Evolutionary conservation across 352 stramenopile species (phyloP).

Genomic region (Globisporangium carolinianum): DNA sequence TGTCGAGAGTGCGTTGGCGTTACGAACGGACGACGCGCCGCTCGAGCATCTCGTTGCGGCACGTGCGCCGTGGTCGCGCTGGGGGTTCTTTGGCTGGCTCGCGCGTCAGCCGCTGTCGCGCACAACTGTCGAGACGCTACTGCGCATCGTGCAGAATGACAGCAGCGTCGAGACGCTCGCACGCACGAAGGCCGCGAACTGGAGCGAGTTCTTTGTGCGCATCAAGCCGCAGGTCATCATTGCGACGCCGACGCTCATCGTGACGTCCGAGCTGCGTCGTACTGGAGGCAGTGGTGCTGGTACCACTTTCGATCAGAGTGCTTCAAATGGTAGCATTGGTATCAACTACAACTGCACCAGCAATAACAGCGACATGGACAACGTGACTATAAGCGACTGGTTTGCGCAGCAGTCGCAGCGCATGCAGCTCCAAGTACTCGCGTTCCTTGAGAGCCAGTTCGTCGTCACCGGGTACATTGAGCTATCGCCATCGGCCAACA

Average conservation of each 20-base stretch:
- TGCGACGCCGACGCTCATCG: constrained; percentile 11
- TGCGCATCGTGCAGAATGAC: constrained; percentile 7
- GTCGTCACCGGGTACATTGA: constrained; percentile 3
- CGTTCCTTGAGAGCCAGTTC: constrained; percentile 8
- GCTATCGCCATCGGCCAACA: not conserved
- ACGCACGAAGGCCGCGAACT: not conserved
- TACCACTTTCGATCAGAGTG: too few relatives aligned
- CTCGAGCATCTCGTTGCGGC: constrained; percentile 9
- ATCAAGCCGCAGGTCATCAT: constrained; percentile 9
- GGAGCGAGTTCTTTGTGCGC: not conserved
- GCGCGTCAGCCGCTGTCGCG: constrained; percentile 2
- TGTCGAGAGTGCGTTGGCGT: constrained; percentile 11
- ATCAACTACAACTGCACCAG: not conserved
- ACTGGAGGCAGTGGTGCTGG: not conserved
- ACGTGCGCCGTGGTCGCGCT: constrained; percentile 4
- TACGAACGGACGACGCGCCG: not conserved
- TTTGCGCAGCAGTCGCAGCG: not conserved
- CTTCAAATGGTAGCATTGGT: not conserved
- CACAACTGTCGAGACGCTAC: constrained; percentile 3
- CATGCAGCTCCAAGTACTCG: constrained; percentile 6
- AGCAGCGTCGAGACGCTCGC: constrained; percentile 10
- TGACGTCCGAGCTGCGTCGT: not conserved
- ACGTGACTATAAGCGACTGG: constrained; percentile 1
- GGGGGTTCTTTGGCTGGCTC: constrained; percentile 16
- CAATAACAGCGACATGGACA: not conserved